Evolutionary conservation across 495 filamentous ascomycete genomes (phyloP).

Genomic region (Penicillium salamii): DNA sequence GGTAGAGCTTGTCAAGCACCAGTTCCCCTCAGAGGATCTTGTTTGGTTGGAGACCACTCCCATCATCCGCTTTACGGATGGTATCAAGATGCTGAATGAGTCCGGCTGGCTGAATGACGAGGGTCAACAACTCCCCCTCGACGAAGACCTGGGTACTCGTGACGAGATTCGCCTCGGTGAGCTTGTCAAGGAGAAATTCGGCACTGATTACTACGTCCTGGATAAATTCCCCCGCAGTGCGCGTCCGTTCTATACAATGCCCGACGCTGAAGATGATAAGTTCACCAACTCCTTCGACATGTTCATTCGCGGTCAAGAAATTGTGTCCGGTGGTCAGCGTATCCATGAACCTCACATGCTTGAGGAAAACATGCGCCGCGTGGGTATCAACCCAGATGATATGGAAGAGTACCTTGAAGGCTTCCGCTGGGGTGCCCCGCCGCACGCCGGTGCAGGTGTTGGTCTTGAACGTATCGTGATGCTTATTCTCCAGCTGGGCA

Average conservation of each 20-base stretch:
- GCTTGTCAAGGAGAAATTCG: conserved; percentile 79
- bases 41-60: conserved; percentile 84
- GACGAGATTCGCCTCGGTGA: conserved; percentile 85
- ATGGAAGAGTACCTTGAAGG: conserved; percentile 89
- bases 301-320: conserved; percentile 91
- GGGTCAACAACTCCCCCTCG: conserved; percentile 60
- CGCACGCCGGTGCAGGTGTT: conserved; percentile 87
- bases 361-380: conserved; percentile 70
- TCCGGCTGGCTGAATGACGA: conserved; percentile 77
- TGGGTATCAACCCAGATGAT: conserved; percentile 68
- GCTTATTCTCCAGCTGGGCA: conserved; percentile 77
- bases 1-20: conserved; percentile 62
- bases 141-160: conserved; percentile 78
- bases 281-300: conserved; percentile 94
- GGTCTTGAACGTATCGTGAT: conserved; percentile 86
- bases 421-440: conserved; percentile 85
- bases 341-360: conserved; percentile 77
- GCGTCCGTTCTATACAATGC: conserved; percentile 93
- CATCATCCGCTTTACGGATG: conserved; percentile 76
- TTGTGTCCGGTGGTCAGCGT: conserved; percentile 87
- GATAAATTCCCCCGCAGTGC: conserved; percentile 88
- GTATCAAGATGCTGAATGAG: conserved; percentile 73
- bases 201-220: conserved; percentile 89
- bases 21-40: conserved; percentile 64
- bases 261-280: conserved; percentile 67